Base-by-base conservation (phyloP, 306 rosid genomes). In the Vigna angularis region DNA sequence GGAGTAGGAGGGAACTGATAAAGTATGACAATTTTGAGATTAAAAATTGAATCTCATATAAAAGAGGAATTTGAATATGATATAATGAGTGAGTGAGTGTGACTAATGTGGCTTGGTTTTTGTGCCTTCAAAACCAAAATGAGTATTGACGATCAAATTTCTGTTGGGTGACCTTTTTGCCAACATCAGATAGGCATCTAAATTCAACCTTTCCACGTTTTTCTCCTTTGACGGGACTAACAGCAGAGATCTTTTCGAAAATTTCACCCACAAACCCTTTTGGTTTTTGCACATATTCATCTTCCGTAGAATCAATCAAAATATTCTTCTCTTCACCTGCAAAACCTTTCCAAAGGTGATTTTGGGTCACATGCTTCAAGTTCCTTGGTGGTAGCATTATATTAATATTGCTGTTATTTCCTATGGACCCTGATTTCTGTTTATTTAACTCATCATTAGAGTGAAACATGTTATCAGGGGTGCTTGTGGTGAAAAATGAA, bases 101-200 rank as follows among this genome's bases (percentile, higher is more conserved):
- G 38, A 34, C 0, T 3, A 5, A 32, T 28, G 5, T 30, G 34
- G 34, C 5, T 3, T 30, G 34, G 4, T 30, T 30, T 30, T 30
- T 30, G 5, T 30, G 34, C 34, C 1, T 56, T 76, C 48, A 89
- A 75, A 86, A 84, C 93, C 90, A 81, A 65, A 84, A 78, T 7
- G 91, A 89, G 79, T 67, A 4, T 70, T 83, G 93, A 53, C 90
- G 84, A 51, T 76, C 85, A 64, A 82, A 44, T 65, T 53, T 70
- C 82, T 81, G 89, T 77, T 78, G 78, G 16, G 28, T 12, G 57
- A 4, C 79, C 50, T 52, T 86, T 3, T 16, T 86, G 4, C 91
- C 91, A 65, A 85, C 85, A 85, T 88, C 85, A 74, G 94, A 86
- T 40, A 87, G 63, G 77, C 81, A 85, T 75, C 93, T 77, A 10